Evolutionary conservation across 2,329 filamentous ascomycete genomes (phyloP), one percentile per base, ranked within the genome.

Genomic region (Cordyceps tenuipes): DNA sequence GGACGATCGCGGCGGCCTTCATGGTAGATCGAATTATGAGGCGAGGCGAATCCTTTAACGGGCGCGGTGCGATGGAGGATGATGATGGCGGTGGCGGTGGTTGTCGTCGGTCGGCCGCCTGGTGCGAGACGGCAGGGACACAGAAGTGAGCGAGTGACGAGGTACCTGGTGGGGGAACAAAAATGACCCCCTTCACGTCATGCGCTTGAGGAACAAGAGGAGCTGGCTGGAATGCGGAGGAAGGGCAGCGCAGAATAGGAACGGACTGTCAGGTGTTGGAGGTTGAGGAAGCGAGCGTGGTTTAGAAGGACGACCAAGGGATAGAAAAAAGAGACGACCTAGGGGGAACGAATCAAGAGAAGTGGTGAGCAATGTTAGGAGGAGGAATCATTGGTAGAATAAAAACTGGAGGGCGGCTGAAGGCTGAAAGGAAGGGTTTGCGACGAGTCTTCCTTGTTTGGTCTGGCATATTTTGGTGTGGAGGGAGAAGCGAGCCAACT

Each of bases 141-240:
- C 15, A n/a, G 31, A 47, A 48, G 43, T 29, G 43, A 56, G 13
- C 43, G 53, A n/a, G 39, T 7, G 39, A 46, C 52, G 34, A 55
- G 12, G 34, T 36, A 36, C 19, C 36, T 43, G 39, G 52, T 48
- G 52, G 52, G 52, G 23, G 13, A 12, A 53, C 34, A 26, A 55
- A 41, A 46, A 21, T 21, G 39, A n/a, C 52, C 43, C 23, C 43
- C 23, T 48, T 56, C 53, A 56, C 53, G 53, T 56, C 53, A 56
- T 56, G 53, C 41, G 53, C 43, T 34, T 34, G 29, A 34, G 43
- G 19, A 29, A 23, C 43, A 10, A 36, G 41, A 55, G 41, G 26
- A 56, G 17, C 23, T 19, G 39, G 17, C 23, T 19, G 39, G 36
- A 55, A 47, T 43, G 43, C 34, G 39, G 41, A 43, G 53, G 21